phyloP scores from a whole-genome alignment of 2,329 filamentous ascomycete genomes.

The Monilinia fructigena region DNA sequence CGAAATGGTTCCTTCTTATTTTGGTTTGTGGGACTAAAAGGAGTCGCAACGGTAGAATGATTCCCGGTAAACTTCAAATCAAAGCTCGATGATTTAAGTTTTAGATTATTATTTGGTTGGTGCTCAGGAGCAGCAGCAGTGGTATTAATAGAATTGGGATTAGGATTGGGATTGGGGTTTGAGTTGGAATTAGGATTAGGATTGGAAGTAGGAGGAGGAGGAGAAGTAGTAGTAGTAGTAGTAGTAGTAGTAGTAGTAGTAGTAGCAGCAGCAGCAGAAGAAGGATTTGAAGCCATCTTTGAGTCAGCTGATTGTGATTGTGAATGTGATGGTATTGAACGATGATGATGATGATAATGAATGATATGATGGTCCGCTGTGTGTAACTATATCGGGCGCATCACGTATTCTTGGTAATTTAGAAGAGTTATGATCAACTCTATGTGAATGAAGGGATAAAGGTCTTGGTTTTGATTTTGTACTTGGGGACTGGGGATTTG shows the following conservation, averaged over 20 bases:
- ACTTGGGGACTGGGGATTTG: slow-evolving; percentile 19
- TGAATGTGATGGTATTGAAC: slow-evolving; percentile 3
- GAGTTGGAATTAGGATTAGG: too few species aligned
- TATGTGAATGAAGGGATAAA: slow-evolving; percentile 24
- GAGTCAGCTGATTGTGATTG: slow-evolving; percentile 14
- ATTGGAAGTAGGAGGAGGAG: too few species aligned
- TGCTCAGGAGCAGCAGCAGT: not conserved
- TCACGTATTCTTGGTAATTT: slow-evolving; percentile 26
- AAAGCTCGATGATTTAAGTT: slow-evolving; percentile 24
- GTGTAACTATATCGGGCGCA: slow-evolving; percentile 22
- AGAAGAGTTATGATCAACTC: slow-evolving; percentile 24
- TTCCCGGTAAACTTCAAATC: slow-evolving; percentile 23
- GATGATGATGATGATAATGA: slow-evolving; percentile 4
- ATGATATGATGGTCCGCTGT: not conserved
- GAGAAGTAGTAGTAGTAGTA: too few species aligned
- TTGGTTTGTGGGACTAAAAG: slow-evolving; percentile 21
- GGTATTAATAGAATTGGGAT: not conserved
- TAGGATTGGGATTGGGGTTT: not conserved
- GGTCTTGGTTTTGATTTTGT: slow-evolving; percentile 19
- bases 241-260: too few species aligned
- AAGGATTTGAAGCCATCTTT: not conserved
- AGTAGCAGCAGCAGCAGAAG: too few species aligned
- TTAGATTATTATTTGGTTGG: slow-evolving; percentile 11
- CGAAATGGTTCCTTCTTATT: slow-evolving; percentile 23
- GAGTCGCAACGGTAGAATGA: slow-evolving; percentile 20